These are phyloP conservation scores for Trichoderma hamatum DNA, from an alignment of 2,329 filamentous ascomycete genomes.

Conservation along the genomic window DNA sequence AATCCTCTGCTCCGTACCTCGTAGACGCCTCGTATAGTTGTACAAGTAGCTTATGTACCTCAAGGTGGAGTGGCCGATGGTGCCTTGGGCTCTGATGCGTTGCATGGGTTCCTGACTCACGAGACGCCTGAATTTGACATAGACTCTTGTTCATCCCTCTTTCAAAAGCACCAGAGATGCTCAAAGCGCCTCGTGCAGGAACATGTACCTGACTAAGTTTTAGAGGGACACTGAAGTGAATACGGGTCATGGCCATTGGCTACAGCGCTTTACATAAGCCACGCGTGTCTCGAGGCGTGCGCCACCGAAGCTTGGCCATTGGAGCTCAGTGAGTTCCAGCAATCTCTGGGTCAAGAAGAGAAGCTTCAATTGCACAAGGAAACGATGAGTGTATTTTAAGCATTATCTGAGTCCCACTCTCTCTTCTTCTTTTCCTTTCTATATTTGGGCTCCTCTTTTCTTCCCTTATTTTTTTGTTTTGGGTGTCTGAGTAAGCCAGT, in stretches of 20 bases:
- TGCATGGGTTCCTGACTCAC: neutral
- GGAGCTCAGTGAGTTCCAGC: conserved; percentile 1
- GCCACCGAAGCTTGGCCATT: neutral
- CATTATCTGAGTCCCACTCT: neutral
- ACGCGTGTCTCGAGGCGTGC: neutral
- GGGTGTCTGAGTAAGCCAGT: neutral
- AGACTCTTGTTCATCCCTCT: neutral
- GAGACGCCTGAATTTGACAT: neutral
- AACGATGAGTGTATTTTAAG: neutral
- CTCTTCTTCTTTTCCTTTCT: neutral
- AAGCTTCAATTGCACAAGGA: neutral
- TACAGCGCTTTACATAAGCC: conserved; percentile 2
- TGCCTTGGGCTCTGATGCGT: conserved; percentile 12
- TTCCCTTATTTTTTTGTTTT: neutral
- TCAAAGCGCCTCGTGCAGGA: neutral
- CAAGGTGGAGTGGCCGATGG: neutral
- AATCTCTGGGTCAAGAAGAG: neutral
- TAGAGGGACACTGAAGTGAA: neutral
- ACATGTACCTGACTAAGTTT: neutral
- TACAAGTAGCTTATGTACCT: neutral
- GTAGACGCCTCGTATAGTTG: neutral
- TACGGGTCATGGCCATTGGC: neutral
- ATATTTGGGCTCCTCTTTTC: neutral
- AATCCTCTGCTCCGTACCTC: no score
- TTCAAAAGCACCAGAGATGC: neutral